Conservation (phyloP, 2,329 filamentous ascomycete genomes). For the Fusarium begoniae region DNA sequence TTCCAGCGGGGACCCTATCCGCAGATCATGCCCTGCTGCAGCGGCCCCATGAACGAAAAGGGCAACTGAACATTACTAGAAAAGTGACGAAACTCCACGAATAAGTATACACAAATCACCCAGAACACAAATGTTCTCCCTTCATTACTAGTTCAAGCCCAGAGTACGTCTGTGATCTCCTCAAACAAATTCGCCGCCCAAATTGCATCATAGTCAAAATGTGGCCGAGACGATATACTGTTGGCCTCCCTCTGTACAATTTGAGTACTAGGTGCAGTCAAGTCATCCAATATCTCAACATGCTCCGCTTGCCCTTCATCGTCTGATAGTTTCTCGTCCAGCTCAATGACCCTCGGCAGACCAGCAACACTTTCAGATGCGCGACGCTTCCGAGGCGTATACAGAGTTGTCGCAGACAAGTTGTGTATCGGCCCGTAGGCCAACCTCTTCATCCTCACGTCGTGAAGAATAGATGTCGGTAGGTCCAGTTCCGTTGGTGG, state of each 20-base stretch:
- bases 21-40: not conserved
- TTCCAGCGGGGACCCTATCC: not conserved
- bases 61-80: not conserved
- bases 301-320: not conserved
- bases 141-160: not conserved
- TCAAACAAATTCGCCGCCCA: slow-evolving; percentile 17
- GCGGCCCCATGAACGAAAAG: not conserved
- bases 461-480: not conserved
- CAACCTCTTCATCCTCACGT: not conserved
- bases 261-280: not conserved
- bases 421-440: not conserved
- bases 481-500: not conserved
- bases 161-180: slow-evolving; percentile 9
- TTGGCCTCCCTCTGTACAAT: not conserved
- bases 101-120: not conserved
- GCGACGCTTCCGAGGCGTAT: not conserved
- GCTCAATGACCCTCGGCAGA: not conserved
- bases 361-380: not conserved
- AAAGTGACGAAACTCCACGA: not conserved
- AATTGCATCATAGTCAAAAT: slow-evolving; percentile 16
- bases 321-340: not conserved
- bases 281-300: accelerated
- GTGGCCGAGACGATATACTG: not conserved
- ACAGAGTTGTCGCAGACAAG: not conserved
- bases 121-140: accelerated